Evolutionary conservation across 176 grass and related monocot species (phyloP).

Genomic region (Urochloa ruziziensis): DNA sequence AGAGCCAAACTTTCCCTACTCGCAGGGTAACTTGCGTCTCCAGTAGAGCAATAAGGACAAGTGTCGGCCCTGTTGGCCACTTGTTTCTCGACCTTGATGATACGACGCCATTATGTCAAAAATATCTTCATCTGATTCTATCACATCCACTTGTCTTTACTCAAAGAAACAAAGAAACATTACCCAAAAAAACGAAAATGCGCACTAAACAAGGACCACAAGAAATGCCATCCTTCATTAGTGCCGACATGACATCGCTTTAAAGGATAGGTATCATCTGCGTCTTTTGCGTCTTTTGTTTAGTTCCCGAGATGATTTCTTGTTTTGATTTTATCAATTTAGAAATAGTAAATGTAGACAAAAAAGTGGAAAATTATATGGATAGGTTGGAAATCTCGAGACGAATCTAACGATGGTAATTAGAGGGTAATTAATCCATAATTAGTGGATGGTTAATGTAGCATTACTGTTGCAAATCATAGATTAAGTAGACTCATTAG

Average conservation of each 20-base stretch:
- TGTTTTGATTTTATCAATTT: no score
- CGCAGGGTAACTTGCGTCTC: background rate
- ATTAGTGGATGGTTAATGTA: no score
- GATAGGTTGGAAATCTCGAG: no score
- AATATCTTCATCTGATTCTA: slow-evolving; percentile 4
- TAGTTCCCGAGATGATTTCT: no score
- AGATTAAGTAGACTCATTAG: no score
- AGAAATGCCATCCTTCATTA: background rate
- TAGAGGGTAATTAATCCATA: no score
- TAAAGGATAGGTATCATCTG: slow-evolving; percentile 9
- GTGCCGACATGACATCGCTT: background rate
- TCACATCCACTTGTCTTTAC: background rate
- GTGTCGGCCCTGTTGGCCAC: background rate
- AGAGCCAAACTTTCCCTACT: background rate
- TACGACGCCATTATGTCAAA: background rate
- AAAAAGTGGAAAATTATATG: background rate
- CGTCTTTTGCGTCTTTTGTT: background rate
- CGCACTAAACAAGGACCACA: background rate
- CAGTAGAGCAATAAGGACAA: background rate
- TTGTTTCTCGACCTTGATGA: background rate
- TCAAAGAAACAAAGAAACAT: background rate
- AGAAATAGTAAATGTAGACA: no score
- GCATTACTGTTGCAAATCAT: no score
- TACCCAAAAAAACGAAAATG: background rate
- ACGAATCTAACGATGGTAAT: no score